Conservation (phyloP, 805 yeast species). For the Ogataea polymorpha region DNA sequence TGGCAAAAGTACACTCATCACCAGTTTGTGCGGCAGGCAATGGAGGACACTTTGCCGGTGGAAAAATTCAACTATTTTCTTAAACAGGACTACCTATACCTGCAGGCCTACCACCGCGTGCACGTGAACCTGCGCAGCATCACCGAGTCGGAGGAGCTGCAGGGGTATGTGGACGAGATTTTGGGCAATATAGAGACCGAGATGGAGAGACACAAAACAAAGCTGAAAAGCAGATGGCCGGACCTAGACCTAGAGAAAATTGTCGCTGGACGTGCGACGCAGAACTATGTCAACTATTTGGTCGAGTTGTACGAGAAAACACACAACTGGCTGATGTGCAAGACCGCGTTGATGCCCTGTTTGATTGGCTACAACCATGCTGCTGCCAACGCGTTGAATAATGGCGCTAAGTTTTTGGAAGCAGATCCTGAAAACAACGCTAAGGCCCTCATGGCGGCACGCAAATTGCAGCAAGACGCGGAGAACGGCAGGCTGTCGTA, state of each 20-base stretch:
- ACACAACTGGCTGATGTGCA: slow-evolving; percentile 61
- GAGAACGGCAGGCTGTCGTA: background rate
- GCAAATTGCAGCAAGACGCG: background rate
- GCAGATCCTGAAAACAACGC: slow-evolving; percentile 9
- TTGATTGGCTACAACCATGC: slow-evolving; percentile 69
- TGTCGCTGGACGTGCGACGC: slow-evolving; percentile 53
- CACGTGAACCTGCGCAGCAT: slow-evolving; percentile 62
- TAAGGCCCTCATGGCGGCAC: slow-evolving; percentile 20
- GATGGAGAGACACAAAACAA: slow-evolving; percentile 50
- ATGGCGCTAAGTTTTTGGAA: slow-evolving; percentile 10
- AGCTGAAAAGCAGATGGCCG: slow-evolving; percentile 41
- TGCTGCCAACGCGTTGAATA: slow-evolving; percentile 11
- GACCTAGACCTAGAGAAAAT: slow-evolving; percentile 44
- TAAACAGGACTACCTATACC: slow-evolving; percentile 66
- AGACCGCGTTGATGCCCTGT: slow-evolving; percentile 73
- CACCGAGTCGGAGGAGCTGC: slow-evolving; percentile 52
- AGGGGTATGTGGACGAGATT: slow-evolving; percentile 48
- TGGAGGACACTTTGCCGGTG: slow-evolving; percentile 47
- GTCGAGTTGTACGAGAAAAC: slow-evolving; percentile 47
- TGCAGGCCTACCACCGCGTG: slow-evolving; percentile 64
- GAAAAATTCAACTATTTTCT: slow-evolving; percentile 44
- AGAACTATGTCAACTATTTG: slow-evolving; percentile 59
- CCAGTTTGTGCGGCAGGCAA: slow-evolving; percentile 54
- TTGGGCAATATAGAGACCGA: slow-evolving; percentile 54
- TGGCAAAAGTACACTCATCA: slow-evolving; percentile 65